Base-by-base conservation (phyloP, 352 stramenopile genomes). In the Globisporangium nunn region DNA sequence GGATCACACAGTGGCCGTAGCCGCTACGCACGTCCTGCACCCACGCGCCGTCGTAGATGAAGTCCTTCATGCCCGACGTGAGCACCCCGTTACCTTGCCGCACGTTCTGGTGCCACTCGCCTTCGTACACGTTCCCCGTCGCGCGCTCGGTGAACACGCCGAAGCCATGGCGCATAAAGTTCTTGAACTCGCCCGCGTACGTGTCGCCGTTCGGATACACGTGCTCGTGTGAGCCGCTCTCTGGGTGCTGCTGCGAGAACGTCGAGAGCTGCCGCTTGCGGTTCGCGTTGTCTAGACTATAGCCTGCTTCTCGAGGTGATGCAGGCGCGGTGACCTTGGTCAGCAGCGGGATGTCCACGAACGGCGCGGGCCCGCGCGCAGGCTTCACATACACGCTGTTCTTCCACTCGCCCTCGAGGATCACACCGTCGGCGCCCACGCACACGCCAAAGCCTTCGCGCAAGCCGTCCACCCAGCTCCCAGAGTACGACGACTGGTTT, bases 401-500 rank as follows among this genome's bases (percentile, higher is more conserved):
- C 44, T 78, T 66, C 81, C 81, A 92, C 50, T 86, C 72, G 23
- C 81, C 81, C 40, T 92, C 79, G 6, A 92, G 64, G 28, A 87
- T 87, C 8, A 61, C 65, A 33, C 81, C 77, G 29, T 90, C 74
- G 0, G 67, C 59, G 51, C 83, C 77, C 4, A 87, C 65, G 55
- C 77, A 87, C 17, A 87, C 67, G 14, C 90, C 88, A 17, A 72
- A 67, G 3, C 89, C 91, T 65, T 96, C 78, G 50, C 86, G 74
- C 17, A 88, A 61, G 3, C 85, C 88, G 47, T 96, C 73, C 6
- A 86, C 57, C 77, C 78, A 98, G 8, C 67, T 58, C 0, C 95
- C 95, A 2, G 80, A 90, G 61, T 97, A 98, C 12, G 95, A 79
- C 54, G 91, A 83, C 10, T 92, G 91, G 52, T 96, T 96, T 28